These are phyloP conservation scores for Gnomoniopsis smithogilvyi DNA, from an alignment of 2,329 filamentous ascomycete genomes.

Conservation along the genomic window DNA sequence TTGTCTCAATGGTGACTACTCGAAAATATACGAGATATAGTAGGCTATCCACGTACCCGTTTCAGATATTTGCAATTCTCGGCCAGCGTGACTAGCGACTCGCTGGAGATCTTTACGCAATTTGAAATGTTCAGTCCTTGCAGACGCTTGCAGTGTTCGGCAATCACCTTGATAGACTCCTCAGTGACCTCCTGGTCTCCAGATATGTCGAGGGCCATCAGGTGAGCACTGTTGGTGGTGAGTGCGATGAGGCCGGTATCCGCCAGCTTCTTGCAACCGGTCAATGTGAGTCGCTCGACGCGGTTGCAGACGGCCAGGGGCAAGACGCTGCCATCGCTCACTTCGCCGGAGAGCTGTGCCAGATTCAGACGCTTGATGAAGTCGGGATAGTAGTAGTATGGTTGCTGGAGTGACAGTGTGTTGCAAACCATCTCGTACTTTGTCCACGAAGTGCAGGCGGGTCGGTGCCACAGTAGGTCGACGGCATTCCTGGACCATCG, in stretches of 20 bases:
- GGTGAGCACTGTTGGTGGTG: slow-evolving; percentile 71
- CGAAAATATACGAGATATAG: neutral
- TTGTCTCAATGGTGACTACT: slow-evolving; percentile 2
- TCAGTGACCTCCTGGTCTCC: slow-evolving; percentile 82
- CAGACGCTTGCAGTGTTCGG: slow-evolving; percentile 76
- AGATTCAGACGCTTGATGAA: slow-evolving; percentile 92
- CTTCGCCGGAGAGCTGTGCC: slow-evolving; percentile 66
- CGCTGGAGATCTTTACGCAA: slow-evolving; percentile 80
- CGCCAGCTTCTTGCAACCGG: slow-evolving; percentile 81
- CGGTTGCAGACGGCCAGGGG: slow-evolving; percentile 83
- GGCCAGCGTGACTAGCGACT: slow-evolving; percentile 77
- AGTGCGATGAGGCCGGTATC: slow-evolving; percentile 80
- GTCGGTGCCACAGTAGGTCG: slow-evolving; percentile 91
- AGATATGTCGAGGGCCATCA: slow-evolving; percentile 89
- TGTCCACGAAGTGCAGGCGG: slow-evolving; percentile 81
- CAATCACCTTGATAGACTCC: slow-evolving; percentile 71
- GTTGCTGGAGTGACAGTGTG: slow-evolving; percentile 68
- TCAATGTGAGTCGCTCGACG: slow-evolving; percentile 88
- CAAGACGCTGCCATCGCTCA: slow-evolving; percentile 87
- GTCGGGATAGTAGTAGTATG: slow-evolving; percentile 84
- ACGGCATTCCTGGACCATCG: slow-evolving; percentile 91
- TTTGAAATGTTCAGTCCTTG: slow-evolving; percentile 92
- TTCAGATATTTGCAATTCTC: slow-evolving; percentile 84
- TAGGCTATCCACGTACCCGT: slow-evolving; percentile 54
- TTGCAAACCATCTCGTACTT: slow-evolving; percentile 78